These are phyloP conservation scores for Aspergillus sergii DNA, from an alignment of 2,329 filamentous ascomycete species.

Conservation along the genomic window DNA sequence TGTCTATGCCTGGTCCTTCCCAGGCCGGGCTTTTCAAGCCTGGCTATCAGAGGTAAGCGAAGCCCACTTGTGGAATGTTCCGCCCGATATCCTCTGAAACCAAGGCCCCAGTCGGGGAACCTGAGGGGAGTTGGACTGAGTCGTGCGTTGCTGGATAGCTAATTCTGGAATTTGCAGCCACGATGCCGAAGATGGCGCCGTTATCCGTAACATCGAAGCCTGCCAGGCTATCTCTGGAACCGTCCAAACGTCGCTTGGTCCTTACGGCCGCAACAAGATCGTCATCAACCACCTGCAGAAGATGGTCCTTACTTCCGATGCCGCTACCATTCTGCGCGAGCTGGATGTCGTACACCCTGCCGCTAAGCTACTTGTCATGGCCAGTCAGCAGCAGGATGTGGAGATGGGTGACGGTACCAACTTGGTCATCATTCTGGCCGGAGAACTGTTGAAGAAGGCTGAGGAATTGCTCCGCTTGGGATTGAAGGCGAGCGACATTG, in stretches of 20 bases:
- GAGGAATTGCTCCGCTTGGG: slow-evolving; percentile 97
- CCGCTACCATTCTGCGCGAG: slow-evolving; percentile 94
- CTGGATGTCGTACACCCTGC: slow-evolving; percentile 98
- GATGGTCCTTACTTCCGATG: slow-evolving; percentile 98
- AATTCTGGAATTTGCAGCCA: slow-evolving; percentile 65
- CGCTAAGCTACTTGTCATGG: slow-evolving; percentile 97
- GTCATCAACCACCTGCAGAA: slow-evolving; percentile 99
- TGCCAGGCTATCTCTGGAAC: slow-evolving; percentile 94
- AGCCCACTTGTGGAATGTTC: slow-evolving; percentile 20
- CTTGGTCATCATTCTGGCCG: slow-evolving; percentile 91
- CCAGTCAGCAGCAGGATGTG: slow-evolving; percentile 95
- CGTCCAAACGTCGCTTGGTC: slow-evolving; percentile 94
- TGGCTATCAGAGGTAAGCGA: slow-evolving; percentile 87
- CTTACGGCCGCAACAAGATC: slow-evolving; percentile 98
- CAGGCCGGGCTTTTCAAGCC: slow-evolving; percentile 93
- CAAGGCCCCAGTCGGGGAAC: not conserved
- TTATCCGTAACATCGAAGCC: slow-evolving; percentile 97
- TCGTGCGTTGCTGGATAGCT: slow-evolving; percentile 1
- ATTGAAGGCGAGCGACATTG: slow-evolving; percentile 96
- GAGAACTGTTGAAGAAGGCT: slow-evolving; percentile 93
- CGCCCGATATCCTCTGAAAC: slow-evolving; percentile 7
- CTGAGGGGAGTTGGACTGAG: not conserved
- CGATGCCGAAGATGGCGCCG: slow-evolving; percentile 97
- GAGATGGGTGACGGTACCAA: slow-evolving; percentile 99
- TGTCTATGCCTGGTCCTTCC: slow-evolving; percentile 92